Evolutionary conservation across 2,329 filamentous ascomycete genomes (phyloP).

Genomic region (Phoma sp.): DNA sequence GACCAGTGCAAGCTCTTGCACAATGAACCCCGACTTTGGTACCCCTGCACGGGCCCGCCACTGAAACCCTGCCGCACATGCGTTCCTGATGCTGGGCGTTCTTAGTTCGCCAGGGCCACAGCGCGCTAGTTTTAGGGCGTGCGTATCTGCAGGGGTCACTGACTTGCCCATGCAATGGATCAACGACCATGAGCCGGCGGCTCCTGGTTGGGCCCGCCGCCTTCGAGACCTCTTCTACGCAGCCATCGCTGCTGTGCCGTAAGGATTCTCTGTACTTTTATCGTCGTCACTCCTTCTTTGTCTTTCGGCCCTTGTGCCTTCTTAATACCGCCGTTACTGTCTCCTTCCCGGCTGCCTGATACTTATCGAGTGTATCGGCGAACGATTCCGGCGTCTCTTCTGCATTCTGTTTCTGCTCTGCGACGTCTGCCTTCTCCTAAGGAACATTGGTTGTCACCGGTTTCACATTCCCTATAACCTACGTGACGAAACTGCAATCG

Average conservation of each 20-base stretch:
- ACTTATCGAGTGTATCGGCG: conserved; percentile 20
- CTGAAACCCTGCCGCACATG: conserved; percentile 27
- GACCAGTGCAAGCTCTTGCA: conserved; percentile 29
- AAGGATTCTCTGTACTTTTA: conserved; percentile 36
- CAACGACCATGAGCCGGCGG: conserved; percentile 36
- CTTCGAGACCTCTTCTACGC: conserved; percentile 31
- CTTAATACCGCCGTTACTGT: conserved; percentile 31
- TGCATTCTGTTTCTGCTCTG: conserved; percentile 30
- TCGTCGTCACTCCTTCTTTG: conserved; percentile 28
- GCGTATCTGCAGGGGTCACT: conserved; percentile 33
- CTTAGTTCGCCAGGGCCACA: conserved; percentile 23
- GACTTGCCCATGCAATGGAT: conserved; percentile 35
- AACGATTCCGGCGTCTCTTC: conserved; percentile 14
- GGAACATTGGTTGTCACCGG: conserved; percentile 17
- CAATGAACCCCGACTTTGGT: conserved; percentile 27
- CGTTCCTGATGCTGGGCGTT: conserved; percentile 29
- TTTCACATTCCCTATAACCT: conserved; percentile 38
- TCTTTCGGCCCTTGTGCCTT: conserved; percentile 29
- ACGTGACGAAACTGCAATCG: conserved; percentile 22
- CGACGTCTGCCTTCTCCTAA: conserved; percentile 18
- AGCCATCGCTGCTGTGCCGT: conserved; percentile 32
- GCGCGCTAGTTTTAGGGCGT: conserved; percentile 29
- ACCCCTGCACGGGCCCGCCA: conserved; percentile 31
- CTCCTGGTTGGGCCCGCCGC: conserved; percentile 38
- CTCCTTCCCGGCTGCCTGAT: conserved; percentile 21